Evolutionary conservation across 2,329 filamentous ascomycete genomes (phyloP).

Genomic region (Didymella sp.): DNA sequence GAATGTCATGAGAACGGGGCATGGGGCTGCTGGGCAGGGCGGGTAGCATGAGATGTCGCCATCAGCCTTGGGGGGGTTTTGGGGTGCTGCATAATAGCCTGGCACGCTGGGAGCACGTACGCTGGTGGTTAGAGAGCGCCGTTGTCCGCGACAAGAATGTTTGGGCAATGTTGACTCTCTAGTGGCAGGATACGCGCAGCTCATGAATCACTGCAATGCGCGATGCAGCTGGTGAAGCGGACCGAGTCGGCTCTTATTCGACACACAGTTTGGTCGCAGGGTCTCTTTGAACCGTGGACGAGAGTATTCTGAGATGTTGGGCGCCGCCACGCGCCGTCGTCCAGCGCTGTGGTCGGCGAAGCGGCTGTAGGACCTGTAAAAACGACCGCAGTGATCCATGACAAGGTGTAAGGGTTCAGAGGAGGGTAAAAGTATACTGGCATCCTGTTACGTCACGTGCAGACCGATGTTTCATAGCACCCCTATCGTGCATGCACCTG

Average conservation of each 20-base stretch:
- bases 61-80: conserved; percentile 1
- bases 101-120: not conserved
- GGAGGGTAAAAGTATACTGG: not conserved
- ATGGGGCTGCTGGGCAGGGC: conserved; percentile 13
- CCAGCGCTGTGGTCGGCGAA: not conserved
- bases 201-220: conserved; percentile 1
- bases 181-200: not conserved
- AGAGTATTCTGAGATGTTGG: not conserved
- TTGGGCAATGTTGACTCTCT: not conserved
- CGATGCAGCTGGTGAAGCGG: conserved; percentile 1
- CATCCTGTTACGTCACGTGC: conserved; percentile 23
- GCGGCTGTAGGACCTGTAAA: not conserved
- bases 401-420: not conserved
- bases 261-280: conserved; percentile 6
- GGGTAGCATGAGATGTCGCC: conserved; percentile 11
- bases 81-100: not conserved
- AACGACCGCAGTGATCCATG: not conserved
- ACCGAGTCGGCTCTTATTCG: conserved; percentile 14
- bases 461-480: conserved; percentile 18
- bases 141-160: not conserved
- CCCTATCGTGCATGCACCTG: conserved; percentile 33
- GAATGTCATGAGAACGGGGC: conserved; percentile 11
- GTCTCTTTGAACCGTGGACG: conserved; percentile 5
- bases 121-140: conserved; percentile 2
- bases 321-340: conserved; percentile 14